Evolutionary conservation across 805 yeast genomes (phyloP), one percentile per base, ranked within the genome.

Genomic region (Wickerhamomyces hampshirensis): DNA sequence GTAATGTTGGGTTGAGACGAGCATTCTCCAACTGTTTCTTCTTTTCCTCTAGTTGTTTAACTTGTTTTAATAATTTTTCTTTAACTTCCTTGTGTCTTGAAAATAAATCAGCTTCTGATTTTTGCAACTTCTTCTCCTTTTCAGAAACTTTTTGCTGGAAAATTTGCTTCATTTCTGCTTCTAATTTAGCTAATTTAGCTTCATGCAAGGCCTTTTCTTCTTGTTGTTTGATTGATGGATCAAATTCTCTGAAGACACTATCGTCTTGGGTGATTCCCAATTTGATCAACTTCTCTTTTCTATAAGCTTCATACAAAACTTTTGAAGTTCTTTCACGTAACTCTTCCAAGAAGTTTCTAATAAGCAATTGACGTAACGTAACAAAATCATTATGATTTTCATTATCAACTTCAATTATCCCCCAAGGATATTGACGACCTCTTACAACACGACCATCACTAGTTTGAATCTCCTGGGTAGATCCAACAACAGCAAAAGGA

Each of bases 381-480:
- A 84, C 79, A 60, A 91, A 93, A 64, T 91, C 98, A 60, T 88
- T 84, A 60, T 93, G 97, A 39, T 79, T 78, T 65, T 86, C 93
- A 60, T 93, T 91, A 60, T 88, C 97, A 50, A 93, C 89, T 65
- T 93, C 97, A 53, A 93, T 84, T 16, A 84, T 71, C 48, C 98
- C 98, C 98, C 98, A 93, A 43, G 98, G 97, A 60, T 91, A 91
- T 44, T 75, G 68, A 65, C 98, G 84, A 49, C 96, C 97, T 62
- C 97, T 79, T 30, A 89, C 94, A 16, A 56, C 44, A 59, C 85
- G 74, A 28, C 96, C 96, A 55, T 84, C 93, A 29, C 71, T 59
- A 28, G 71, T 65, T 50, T 79, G 79, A 24, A 84, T 80, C 44
- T 77, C 78, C 40, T 67, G 65, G 16, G 93, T 84, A 16, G 97